A percentile compares a stretch with the other conserved stretches of the same genome.
These are phyloP conservation scores for Lichtheimia ramosa DNA, from an alignment of 371 early-diverging fungal genomes.

Conservation along the genomic window DNA sequence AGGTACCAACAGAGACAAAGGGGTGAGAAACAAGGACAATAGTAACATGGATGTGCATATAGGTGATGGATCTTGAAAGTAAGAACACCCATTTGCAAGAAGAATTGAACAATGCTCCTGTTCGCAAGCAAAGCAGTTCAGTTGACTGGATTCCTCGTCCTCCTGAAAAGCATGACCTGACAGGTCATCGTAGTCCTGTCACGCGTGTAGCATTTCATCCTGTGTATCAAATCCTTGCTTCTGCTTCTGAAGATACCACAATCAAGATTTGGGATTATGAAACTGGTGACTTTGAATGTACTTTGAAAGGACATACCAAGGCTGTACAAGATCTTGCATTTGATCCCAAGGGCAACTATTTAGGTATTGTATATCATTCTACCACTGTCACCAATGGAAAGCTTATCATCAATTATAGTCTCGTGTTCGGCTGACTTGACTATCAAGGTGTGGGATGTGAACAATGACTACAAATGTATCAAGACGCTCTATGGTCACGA, in stretches of 20 bases:
- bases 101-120: constrained; percentile 68
- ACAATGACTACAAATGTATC: constrained; percentile 83
- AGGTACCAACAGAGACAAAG: constrained; percentile 48
- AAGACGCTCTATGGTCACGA: constrained; percentile 90
- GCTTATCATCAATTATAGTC: constrained; percentile 37
- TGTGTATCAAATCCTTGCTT: constrained; percentile 76
- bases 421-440: constrained; percentile 90
- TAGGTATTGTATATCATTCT: constrained; percentile 47
- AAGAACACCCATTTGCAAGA: constrained; percentile 76
- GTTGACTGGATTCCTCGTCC: constrained; percentile 83
- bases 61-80: constrained; percentile 90
- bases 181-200: constrained; percentile 82
- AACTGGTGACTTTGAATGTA: constrained; percentile 85
- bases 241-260: constrained; percentile 90
- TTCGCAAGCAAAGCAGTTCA: constrained; percentile 59
- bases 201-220: constrained; percentile 90
- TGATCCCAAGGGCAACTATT: constrained; percentile 75
- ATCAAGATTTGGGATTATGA: constrained; percentile 93
- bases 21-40: not conserved
- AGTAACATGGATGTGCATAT: not conserved
- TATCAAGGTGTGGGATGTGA: constrained; percentile 88
- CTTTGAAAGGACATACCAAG: constrained; percentile 93
- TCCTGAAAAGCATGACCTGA: constrained; percentile 72
- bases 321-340: constrained; percentile 84
- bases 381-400: constrained; percentile 1